These are phyloP conservation scores for Echeveria elegans DNA, from an alignment of 164 flowering plant genomes.

Conservation along the genomic window DNA sequence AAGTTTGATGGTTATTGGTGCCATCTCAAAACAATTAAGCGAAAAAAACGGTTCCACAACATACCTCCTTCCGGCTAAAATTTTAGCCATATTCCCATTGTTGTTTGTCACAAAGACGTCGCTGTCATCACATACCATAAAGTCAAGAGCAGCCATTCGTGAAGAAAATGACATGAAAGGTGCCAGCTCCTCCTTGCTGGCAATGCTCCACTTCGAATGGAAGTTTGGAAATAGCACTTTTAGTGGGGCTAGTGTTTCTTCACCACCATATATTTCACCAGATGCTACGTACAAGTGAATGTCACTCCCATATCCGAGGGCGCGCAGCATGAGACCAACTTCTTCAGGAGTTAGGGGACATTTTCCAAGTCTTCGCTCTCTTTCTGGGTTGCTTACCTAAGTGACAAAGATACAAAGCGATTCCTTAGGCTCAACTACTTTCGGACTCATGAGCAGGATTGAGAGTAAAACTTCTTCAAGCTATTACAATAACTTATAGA, in stretches of 20 bases:
- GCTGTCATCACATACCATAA: slow-evolving; percentile 91
- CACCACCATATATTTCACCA: slow-evolving; percentile 93
- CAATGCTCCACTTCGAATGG: slow-evolving; percentile 72
- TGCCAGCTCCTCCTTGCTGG: slow-evolving; percentile 59
- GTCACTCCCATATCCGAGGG: slow-evolving; percentile 79
- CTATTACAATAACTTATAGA: neutral
- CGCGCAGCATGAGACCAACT: slow-evolving; percentile 93
- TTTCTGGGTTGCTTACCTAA: slow-evolving; percentile 78
- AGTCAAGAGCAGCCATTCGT: slow-evolving; percentile 99
- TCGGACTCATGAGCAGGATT: neutral
- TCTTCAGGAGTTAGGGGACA: slow-evolving; percentile 98
- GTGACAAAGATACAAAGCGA: neutral
- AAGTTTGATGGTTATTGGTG: neutral
- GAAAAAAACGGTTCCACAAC: neutral
- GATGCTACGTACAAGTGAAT: slow-evolving; percentile 92
- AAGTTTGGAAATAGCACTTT: slow-evolving; percentile 79
- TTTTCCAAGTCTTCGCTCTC: slow-evolving; percentile 78
- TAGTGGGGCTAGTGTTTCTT: slow-evolving; percentile 80
- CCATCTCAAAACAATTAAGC: neutral
- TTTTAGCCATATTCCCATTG: slow-evolving; percentile 98
- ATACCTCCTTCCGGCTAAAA: slow-evolving; percentile 95
- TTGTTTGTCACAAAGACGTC: slow-evolving; percentile 94
- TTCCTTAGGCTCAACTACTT: neutral
- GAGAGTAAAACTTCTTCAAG: neutral
- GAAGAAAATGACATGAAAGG: slow-evolving; percentile 72